Percentiles rank a stretch among this genome's conserved stretches.
phyloP scores from a whole-genome alignment of 768 basidiomycete genomes.

The Suillus weaverae region DNA sequence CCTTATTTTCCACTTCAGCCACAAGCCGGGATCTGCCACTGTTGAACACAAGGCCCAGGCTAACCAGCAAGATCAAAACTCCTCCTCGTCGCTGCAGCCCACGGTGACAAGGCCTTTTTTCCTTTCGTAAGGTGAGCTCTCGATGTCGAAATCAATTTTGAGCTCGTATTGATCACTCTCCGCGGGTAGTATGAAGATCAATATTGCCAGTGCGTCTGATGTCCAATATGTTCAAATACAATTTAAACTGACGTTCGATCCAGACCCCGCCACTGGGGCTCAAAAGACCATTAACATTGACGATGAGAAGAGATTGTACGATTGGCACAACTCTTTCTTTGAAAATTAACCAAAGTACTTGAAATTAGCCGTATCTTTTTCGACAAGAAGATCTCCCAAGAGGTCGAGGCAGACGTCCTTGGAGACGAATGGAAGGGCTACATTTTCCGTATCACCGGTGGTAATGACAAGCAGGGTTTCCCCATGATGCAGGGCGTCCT shows the following conservation, averaged over 20 bases:
- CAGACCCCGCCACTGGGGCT: slow-evolving; percentile 94
- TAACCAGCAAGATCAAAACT: slow-evolving; percentile 30
- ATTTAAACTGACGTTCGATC: slow-evolving; percentile 16
- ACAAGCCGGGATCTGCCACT: slow-evolving; percentile 28
- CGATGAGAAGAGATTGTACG: slow-evolving; percentile 84
- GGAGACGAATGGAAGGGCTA: slow-evolving; percentile 98
- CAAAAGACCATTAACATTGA: slow-evolving; percentile 97
- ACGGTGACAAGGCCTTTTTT: slow-evolving; percentile 39
- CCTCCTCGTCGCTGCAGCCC: slow-evolving; percentile 44
- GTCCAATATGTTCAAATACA: slow-evolving; percentile 10
- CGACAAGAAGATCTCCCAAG: slow-evolving; percentile 96
- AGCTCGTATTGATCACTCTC: neutral
- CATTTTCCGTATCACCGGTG: slow-evolving; percentile 94
- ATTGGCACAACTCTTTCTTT: slow-evolving; percentile 10
- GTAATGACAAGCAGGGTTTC: slow-evolving; percentile 99
- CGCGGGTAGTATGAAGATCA: slow-evolving; percentile 83
- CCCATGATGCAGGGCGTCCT: slow-evolving; percentile 99
- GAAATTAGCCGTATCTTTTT: slow-evolving; percentile 84
- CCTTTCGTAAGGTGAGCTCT: slow-evolving; percentile 30
- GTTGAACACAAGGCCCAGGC: slow-evolving; percentile 31
- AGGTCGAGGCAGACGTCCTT: slow-evolving; percentile 86
- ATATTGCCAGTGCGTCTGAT: slow-evolving; percentile 83
- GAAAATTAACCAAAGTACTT: neutral
- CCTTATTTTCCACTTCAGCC: slow-evolving; percentile 47
- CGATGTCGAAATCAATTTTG: neutral